These are phyloP conservation scores for Obelidium mucronatum DNA, from an alignment of 192 early-diverging fungal genomes.

Conservation along the genomic window DNA sequence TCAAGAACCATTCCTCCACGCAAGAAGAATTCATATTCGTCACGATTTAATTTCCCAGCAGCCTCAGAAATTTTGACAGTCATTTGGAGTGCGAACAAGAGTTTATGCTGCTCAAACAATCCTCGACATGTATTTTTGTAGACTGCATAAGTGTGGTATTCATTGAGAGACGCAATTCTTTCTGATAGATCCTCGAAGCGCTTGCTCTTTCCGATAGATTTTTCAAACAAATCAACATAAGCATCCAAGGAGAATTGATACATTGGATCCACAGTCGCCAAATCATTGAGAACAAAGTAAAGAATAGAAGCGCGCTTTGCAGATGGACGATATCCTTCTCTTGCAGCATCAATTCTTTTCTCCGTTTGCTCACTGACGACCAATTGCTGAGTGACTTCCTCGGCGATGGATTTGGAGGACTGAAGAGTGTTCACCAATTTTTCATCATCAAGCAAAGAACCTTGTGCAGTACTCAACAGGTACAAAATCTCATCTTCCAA, in stretches of 20 bases:
- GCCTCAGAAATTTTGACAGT: slow-evolving; percentile 70
- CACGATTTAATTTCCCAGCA: slow-evolving; percentile 59
- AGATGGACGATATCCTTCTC: slow-evolving; percentile 66
- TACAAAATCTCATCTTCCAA: slow-evolving; percentile 68
- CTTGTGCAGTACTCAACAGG: slow-evolving; percentile 69
- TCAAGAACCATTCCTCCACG: slow-evolving; percentile 67
- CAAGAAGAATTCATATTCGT: slow-evolving; percentile 69
- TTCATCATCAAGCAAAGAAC: slow-evolving; percentile 67
- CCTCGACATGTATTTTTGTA: slow-evolving; percentile 71
- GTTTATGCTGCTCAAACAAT: slow-evolving; percentile 66
- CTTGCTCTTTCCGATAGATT: slow-evolving; percentile 67
- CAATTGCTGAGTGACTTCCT: slow-evolving; percentile 68
- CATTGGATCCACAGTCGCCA: slow-evolving; percentile 69
- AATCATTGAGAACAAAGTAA: slow-evolving; percentile 68
- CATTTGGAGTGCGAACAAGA: slow-evolving; percentile 69
- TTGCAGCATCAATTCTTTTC: slow-evolving; percentile 66
- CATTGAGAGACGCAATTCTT: slow-evolving; percentile 60
- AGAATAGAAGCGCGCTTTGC: slow-evolving; percentile 67
- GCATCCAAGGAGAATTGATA: slow-evolving; percentile 70
- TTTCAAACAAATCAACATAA: slow-evolving; percentile 69
- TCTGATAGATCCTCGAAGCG: slow-evolving; percentile 59
- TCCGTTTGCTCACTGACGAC: slow-evolving; percentile 68
- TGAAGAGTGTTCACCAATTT: slow-evolving; percentile 70
- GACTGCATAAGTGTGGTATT: slow-evolving; percentile 69
- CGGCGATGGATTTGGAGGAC: slow-evolving; percentile 64